Evolutionary conservation across 2,329 filamentous ascomycete species (phyloP).

Genomic region (Stenocarpella maydis): DNA sequence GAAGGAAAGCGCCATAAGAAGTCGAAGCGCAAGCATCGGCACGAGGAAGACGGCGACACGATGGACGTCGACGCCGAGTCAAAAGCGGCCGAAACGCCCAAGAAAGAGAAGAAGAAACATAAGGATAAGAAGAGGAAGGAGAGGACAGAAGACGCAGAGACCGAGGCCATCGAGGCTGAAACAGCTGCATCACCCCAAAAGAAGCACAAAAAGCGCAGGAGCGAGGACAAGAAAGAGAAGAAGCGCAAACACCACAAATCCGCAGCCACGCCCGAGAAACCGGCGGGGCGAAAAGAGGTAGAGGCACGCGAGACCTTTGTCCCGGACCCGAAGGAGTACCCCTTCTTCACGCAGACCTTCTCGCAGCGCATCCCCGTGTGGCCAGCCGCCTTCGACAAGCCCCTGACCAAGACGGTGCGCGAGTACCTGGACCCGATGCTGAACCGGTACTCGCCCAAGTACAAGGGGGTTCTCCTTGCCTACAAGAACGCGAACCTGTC

Average conservation of each 20-base stretch:
- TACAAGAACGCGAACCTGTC: conserved; percentile 75
- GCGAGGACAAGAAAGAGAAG: conserved; percentile 40
- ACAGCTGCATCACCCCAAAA: conserved; percentile 25
- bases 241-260: conserved; percentile 36
- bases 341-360: conserved; percentile 81
- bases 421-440: conserved; percentile 79
- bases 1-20: conserved; percentile 34
- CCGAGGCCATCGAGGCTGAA: conserved; percentile 37
- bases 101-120: conserved; percentile 43
- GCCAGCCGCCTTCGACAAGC: conserved; percentile 73
- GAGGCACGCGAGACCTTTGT: conserved; percentile 44
- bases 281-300: background rate
- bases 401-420: conserved; percentile 74
- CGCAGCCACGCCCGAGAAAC: conserved; percentile 14
- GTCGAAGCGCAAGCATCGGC: conserved; percentile 36
- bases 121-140: conserved; percentile 44
- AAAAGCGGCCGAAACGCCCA: conserved; percentile 18
- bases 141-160: conserved; percentile 40
- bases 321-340: conserved; percentile 60
- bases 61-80: conserved; percentile 34
- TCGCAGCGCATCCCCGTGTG: conserved; percentile 82
- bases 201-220: conserved; percentile 32
- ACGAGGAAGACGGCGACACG: conserved; percentile 34
- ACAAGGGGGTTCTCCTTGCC: conserved; percentile 77
- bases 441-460: conserved; percentile 77